Percentiles rank a stretch among this genome's conserved stretches.
Conservation (phyloP, 164 flowering plant genomes). For the Tinospora cordifolia region DNA sequence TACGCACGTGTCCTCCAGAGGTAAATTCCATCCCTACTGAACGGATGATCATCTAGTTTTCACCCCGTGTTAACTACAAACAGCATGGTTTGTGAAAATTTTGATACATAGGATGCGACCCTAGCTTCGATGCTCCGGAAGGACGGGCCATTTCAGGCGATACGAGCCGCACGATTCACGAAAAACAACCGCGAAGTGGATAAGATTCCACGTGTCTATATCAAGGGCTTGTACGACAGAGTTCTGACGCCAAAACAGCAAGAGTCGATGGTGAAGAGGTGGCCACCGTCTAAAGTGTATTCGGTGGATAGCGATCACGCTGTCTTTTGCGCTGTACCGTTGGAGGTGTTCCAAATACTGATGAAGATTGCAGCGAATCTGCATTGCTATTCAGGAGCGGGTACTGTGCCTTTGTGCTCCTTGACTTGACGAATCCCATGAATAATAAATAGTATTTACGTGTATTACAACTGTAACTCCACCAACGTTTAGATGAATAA, state of each 20-base stretch:
- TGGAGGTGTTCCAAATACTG: conserved; percentile 41
- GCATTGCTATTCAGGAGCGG: too few species aligned
- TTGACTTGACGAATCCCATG: too few species aligned
- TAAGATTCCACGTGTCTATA: conserved; percentile 44
- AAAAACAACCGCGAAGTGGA: conserved; percentile 21
- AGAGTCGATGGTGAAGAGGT: conserved; percentile 54
- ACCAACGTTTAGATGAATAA: too few species aligned
- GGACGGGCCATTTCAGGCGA: conserved; percentile 51
- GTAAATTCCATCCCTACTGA: too few species aligned
- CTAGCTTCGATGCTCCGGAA: conserved; percentile 54
- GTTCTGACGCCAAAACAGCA: conserved; percentile 56
- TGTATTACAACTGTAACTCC: too few species aligned
- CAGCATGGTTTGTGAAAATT: not conserved
- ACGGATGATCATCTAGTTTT: not conserved
- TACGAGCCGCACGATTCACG: conserved; percentile 31
- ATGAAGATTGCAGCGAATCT: too few species aligned
- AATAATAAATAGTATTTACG: too few species aligned
- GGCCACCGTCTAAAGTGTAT: conserved; percentile 60
- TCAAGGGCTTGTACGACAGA: conserved; percentile 46
- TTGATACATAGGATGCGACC: conserved; percentile 42
- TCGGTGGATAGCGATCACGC: conserved; percentile 67
- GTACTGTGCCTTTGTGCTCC: too few species aligned
- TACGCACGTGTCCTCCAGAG: too few species aligned
- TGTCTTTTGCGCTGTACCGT: conserved; percentile 67
- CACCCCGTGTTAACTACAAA: not conserved